These are phyloP conservation scores for Thelonectria rubi DNA, from an alignment of 2,329 filamentous ascomycete genomes.

Conservation along the genomic window DNA sequence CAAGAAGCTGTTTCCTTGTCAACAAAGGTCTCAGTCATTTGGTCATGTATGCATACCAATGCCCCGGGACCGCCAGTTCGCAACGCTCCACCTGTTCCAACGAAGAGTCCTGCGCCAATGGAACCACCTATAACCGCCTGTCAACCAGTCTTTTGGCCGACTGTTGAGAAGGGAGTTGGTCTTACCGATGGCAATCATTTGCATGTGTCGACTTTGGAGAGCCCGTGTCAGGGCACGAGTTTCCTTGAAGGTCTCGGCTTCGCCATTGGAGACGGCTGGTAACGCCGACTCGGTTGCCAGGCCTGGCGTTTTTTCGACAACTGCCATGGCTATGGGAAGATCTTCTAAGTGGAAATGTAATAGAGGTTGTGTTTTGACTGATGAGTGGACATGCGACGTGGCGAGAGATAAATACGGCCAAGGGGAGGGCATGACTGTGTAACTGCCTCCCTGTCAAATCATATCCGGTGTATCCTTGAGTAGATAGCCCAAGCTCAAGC, in stretches of 20 bases:
- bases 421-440: no score
- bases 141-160: no score
- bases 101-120: constrained; percentile 82
- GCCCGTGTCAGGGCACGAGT: not conserved
- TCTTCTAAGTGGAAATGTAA: not conserved
- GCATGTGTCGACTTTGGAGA: constrained; percentile 78
- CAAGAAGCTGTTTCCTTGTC: not conserved
- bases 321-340: not conserved
- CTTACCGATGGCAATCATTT: constrained; percentile 90
- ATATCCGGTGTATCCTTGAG: not conserved
- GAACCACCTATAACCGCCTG: constrained; percentile 27
- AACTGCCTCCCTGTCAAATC: no score
- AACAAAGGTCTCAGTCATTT: constrained; percentile 8
- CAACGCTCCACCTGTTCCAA: constrained; percentile 80
- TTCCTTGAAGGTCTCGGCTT: not conserved
- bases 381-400: not conserved
- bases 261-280: not conserved
- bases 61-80: constrained; percentile 60
- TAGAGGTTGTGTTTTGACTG: not conserved
- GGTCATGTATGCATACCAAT: constrained; percentile 19
- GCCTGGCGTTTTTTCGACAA: not conserved
- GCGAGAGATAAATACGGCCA: not conserved
- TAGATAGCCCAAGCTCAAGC: not conserved
- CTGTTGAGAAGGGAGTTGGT: no score
- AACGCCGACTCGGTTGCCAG: not conserved